Conservation (phyloP, 768 basidiomycete species). For the Rhodotorula paludigena region DNA sequence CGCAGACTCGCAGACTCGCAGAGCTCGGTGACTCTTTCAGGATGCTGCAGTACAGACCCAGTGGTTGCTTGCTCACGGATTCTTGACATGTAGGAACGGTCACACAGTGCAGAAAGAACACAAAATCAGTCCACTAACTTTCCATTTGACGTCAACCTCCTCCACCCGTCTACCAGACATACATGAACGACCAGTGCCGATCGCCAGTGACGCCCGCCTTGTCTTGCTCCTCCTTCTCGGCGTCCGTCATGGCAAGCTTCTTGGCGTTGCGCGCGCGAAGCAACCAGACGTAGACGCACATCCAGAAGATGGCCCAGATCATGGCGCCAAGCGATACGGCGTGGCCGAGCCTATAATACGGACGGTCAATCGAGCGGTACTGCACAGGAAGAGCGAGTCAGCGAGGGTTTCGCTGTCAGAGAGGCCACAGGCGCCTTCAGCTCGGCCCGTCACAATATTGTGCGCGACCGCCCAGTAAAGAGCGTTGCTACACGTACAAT, state of each 20-base stretch:
- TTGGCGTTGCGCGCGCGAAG: slow-evolving; percentile 16
- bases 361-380: slow-evolving; percentile 18
- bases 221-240: slow-evolving; percentile 25
- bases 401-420: too few species aligned
- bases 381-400: background rate
- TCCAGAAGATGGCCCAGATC: background rate
- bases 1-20: too few species aligned
- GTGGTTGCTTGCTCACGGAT: too few species aligned
- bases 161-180: background rate
- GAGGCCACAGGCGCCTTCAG: too few species aligned
- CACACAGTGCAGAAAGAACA: too few species aligned
- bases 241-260: slow-evolving; percentile 25
- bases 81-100: too few species aligned
- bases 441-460: too few species aligned
- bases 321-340: slow-evolving; percentile 22
- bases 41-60: too few species aligned
- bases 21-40: too few species aligned
- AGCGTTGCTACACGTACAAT: slow-evolving; percentile 8
- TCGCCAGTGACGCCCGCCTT: slow-evolving; percentile 21
- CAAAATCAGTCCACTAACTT: too few species aligned
- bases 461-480: too few species aligned
- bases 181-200: slow-evolving; percentile 11
- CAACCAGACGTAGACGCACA: slow-evolving; percentile 7
- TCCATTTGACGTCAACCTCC: background rate
- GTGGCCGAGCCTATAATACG: slow-evolving; percentile 24